A percentile compares a stretch with the other conserved stretches of the same genome.
These are phyloP conservation scores for Aspergillus awamori DNA, from an alignment of 2,329 filamentous ascomycete species.

Conservation along the genomic window DNA sequence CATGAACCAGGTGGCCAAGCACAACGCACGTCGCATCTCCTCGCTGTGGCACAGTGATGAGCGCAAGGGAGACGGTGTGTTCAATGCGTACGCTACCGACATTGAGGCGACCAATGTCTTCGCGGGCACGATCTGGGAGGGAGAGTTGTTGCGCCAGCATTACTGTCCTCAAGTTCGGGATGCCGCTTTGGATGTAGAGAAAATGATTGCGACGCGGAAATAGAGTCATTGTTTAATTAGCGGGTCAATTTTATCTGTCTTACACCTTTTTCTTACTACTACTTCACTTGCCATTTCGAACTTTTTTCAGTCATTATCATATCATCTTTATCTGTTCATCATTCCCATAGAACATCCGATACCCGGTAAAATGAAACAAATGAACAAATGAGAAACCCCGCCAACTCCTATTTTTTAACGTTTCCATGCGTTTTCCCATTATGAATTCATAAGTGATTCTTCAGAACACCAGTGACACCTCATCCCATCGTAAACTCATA, in stretches of 20 bases:
- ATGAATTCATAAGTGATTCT: not conserved
- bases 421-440: not conserved
- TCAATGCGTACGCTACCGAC: conserved; percentile 70
- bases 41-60: conserved; percentile 96
- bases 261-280: conserved; percentile 2
- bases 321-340: not conserved
- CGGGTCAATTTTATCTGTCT: conserved; percentile 5
- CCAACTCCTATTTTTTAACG: not conserved
- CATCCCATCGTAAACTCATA: too few relatives aligned
- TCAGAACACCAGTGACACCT: too few relatives aligned
- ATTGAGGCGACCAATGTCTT: conserved; percentile 90
- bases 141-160: conserved; percentile 80
- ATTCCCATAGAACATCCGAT: not conserved
- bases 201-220: conserved; percentile 53
- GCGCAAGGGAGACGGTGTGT: conserved; percentile 85
- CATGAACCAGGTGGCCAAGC: conserved; percentile 75
- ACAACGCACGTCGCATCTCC: conserved; percentile 78
- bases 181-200: conserved; percentile 69
- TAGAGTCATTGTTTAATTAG: conserved; percentile 16
- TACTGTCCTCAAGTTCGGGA: conserved; percentile 86
- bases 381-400: not conserved
- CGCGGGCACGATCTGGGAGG: conserved; percentile 89
- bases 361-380: not conserved
- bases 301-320: not conserved
- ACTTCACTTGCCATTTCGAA: not conserved